Conservation (phyloP, 169 alveolate species). For the Eimeria zaria region DNA sequence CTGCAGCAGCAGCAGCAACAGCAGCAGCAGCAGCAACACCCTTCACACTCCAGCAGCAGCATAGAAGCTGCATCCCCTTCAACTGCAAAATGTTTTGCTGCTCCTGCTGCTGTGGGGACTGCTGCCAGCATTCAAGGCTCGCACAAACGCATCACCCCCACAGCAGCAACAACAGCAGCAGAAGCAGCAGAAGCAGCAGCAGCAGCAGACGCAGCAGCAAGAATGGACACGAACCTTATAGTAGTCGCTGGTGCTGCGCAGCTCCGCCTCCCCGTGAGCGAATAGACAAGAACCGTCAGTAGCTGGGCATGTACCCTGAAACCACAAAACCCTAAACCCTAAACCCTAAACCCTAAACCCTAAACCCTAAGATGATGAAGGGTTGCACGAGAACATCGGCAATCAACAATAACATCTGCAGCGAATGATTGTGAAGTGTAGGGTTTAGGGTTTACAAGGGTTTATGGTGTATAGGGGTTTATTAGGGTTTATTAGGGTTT, state of each 20-base stretch:
- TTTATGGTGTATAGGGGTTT: not conserved
- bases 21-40: conserved; percentile 46
- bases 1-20: conserved; percentile 66
- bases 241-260: conserved; percentile 83
- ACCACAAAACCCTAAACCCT: conserved; percentile 16
- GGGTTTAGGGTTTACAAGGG: not conserved
- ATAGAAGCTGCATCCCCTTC: not conserved
- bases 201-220: too few species aligned
- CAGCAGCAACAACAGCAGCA: conserved; percentile 8
- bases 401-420: not conserved
- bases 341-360: conserved; percentile 59
- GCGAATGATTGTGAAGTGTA: too few species aligned
- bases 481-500: conserved; percentile 3
- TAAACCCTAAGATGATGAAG: not conserved
- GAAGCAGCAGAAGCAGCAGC: conserved; percentile 53
- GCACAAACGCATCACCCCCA: too few species aligned
- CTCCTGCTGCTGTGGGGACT: not conserved
- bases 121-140: not conserved
- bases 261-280: conserved; percentile 86
- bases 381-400: not conserved
- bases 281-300: conserved; percentile 31
- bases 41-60: not conserved
- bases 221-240: conserved; percentile 64
- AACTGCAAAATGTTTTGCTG: not conserved
- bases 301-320: conserved; percentile 61